Base-by-base conservation (phyloP, 805 yeast genomes). In the Teunomyces tritomae region DNA sequence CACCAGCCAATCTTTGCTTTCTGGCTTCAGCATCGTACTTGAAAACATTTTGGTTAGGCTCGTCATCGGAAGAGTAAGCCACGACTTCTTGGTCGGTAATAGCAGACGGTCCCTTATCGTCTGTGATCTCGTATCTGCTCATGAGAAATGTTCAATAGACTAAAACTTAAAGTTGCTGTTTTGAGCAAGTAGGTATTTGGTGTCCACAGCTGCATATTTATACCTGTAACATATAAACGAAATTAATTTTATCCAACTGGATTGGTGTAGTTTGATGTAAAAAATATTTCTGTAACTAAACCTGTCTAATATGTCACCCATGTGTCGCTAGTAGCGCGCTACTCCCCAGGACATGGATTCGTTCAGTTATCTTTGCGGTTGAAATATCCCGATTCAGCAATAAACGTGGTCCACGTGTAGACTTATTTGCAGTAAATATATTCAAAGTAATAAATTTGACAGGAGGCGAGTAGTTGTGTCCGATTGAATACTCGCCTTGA, bases 21-120 rank as follows among this genome's bases (percentile, higher is more conserved):
- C 77, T 63, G 27, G 50, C 59, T 10, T 62, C 73, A 9, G 56
- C 59, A 47, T 71, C 70, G 53, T 73, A 71, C 30, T 54, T 55
- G 55, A 61, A 63, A 33, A 53, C 61, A 39, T 48, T 53, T 41
- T 37, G 28, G 29, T 20, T n/a, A 10, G 27, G 40, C 5, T 37
- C 40, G 27, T 37, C 40, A 11, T 37, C 40, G 6, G 40, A 37
- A n/a, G 40, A 24, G 40, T 37, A 37, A 5, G 28, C 40, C 5
- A 26, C 29, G n/a, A n/a, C 40, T 37, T 37, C 40, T 16, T 37
- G 40, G 6, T 37, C n/a, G 10, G 28, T 17, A 27, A 30, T 8
- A 13, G 27, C 28, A 3, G 24, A 11, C 5, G 24, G 13, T 5
- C n/a, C 14, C 33, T 39, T 39, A 8, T 39, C 33, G 34, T 28